Base-by-base conservation (phyloP, 768 basidiomycete species). In the Boletus coccyginus region DNA sequence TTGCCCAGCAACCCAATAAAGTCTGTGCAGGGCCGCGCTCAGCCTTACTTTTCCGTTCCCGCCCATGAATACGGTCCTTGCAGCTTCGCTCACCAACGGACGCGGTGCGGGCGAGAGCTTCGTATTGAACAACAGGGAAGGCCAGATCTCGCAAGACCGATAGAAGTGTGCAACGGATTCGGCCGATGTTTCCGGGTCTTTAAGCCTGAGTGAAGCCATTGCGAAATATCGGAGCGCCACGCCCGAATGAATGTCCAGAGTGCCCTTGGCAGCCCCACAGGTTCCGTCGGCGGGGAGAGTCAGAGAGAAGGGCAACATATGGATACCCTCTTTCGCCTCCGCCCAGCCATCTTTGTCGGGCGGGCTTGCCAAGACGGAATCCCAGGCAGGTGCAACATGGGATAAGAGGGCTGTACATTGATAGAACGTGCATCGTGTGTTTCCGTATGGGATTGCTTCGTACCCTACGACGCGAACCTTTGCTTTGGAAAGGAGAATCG, bases 81-180 rank as follows among this genome's bases (percentile, higher is more conserved):
- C 78, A 2, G 76, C 77, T 14, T 79, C 79, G 31, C 82, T 81
- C 58, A 81, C 78, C 14, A 93, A 69, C 3, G 87, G 85, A 39
- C 80, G 76, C 14, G 78, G 72, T 4, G 84, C 79, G 4, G 88
- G 78, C 3, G 83, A 78, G 17, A 97, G 81, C 21, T 86, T 76
- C 5, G 75, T 53, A 19, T 78, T 72, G 5, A 88, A 82, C 55
- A 90, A 79, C 19, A 94, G 71, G 45, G 82, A 82, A 2, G 93
- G 92, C 83, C 86, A 92, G 31, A 95, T 75, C 51, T 86, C 83
- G 69, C 92, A 87, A 45, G 85, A 75, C 10, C 94, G 84, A 69
- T 94, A 96, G 70, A 95, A 94, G 71, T 97, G 94, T 5, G 93
- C 88, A 35, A 95, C 87, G 4, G 90, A 91, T 14, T 82, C 78